A percentile compares a stretch with the other conserved stretches of the same genome.
Conservation (phyloP, 2,329 filamentous ascomycete genomes). For the Phialophora verrucosa region DNA sequence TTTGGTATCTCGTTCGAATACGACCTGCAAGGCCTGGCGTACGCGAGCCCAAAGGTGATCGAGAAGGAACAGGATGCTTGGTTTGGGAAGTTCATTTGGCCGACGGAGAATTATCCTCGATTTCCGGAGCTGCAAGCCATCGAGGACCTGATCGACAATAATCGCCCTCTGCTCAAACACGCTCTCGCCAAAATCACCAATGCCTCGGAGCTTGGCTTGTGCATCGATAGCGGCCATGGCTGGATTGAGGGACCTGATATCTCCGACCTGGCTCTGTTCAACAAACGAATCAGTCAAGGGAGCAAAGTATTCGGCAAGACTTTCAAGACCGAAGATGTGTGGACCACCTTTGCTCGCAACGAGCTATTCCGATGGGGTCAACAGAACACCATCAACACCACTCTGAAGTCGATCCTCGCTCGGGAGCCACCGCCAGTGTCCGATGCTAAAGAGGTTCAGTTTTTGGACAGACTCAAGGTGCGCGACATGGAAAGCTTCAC, state of each 20-base stretch:
- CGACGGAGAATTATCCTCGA: conserved; percentile 63
- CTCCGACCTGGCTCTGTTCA: conserved; percentile 55
- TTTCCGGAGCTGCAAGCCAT: conserved; percentile 65
- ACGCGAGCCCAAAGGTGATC: conserved; percentile 62
- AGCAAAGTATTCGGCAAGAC: conserved; percentile 55
- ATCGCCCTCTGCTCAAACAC: conserved; percentile 42
- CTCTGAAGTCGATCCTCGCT: conserved; percentile 25
- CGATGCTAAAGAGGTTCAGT: conserved; percentile 20
- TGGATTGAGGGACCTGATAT: conserved; percentile 69
- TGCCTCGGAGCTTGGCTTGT: conserved; percentile 69
- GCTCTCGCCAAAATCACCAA: conserved; percentile 63
- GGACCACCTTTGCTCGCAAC: conserved; percentile 32
- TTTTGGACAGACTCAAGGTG: conserved; percentile 23
- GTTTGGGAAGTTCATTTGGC: conserved; percentile 71
- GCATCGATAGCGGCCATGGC: conserved; percentile 70
- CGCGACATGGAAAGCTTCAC: conserved; percentile 36
- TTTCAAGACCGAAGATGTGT: conserved; percentile 46
- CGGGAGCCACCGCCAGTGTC: neutral
- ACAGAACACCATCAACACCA: conserved; percentile 38
- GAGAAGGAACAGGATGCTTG: conserved; percentile 63
- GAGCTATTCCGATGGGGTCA: conserved; percentile 39
- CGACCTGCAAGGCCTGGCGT: conserved; percentile 51
- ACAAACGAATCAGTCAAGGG: conserved; percentile 47
- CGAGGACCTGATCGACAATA: conserved; percentile 64
- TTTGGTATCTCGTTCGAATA: conserved; percentile 74